A percentile compares a stretch with the other conserved stretches of the same genome.
Evolutionary conservation across 768 basidiomycete genomes (phyloP).

Genomic region (Xerocomus potaroensis): DNA sequence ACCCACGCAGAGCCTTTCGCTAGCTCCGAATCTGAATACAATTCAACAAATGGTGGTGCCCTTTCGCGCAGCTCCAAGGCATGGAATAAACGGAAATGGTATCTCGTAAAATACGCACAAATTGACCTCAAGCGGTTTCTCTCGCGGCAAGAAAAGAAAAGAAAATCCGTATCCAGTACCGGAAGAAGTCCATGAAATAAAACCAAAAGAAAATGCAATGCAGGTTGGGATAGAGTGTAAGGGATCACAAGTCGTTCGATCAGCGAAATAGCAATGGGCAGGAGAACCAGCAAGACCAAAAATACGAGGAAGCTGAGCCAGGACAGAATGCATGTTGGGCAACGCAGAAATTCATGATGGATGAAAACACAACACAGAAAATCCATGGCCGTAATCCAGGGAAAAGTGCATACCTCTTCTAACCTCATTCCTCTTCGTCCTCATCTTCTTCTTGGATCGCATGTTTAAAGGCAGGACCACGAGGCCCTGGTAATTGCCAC

Average conservation of each 20-base stretch:
- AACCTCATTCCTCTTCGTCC: slow-evolving; percentile 61
- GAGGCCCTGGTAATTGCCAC: slow-evolving; percentile 63
- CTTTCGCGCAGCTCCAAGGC: neutral
- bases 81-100: slow-evolving; percentile 19
- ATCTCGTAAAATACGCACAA: slow-evolving; percentile 19
- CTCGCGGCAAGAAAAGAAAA: slow-evolving; percentile 5
- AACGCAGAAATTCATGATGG: slow-evolving; percentile 8
- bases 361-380: slow-evolving; percentile 10
- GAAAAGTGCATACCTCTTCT: slow-evolving; percentile 6
- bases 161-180: slow-evolving; percentile 24
- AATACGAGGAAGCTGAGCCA: neutral
- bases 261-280: slow-evolving; percentile 14
- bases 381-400: slow-evolving; percentile 5
- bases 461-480: slow-evolving; percentile 66
- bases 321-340: slow-evolving; percentile 5
- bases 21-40: no score
- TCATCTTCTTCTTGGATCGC: slow-evolving; percentile 86
- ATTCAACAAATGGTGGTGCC: no score
- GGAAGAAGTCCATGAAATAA: slow-evolving; percentile 6
- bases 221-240: slow-evolving; percentile 5
- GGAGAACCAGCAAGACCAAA: slow-evolving; percentile 5
- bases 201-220: slow-evolving; percentile 2
- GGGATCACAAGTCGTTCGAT: slow-evolving; percentile 8
- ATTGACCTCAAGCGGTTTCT: neutral
- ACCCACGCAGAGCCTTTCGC: no score